Percentiles rank a stretch among this genome's conserved stretches.
Conservation (phyloP, 2,329 filamentous ascomycete genomes). For the Fusarium lateritium region DNA sequence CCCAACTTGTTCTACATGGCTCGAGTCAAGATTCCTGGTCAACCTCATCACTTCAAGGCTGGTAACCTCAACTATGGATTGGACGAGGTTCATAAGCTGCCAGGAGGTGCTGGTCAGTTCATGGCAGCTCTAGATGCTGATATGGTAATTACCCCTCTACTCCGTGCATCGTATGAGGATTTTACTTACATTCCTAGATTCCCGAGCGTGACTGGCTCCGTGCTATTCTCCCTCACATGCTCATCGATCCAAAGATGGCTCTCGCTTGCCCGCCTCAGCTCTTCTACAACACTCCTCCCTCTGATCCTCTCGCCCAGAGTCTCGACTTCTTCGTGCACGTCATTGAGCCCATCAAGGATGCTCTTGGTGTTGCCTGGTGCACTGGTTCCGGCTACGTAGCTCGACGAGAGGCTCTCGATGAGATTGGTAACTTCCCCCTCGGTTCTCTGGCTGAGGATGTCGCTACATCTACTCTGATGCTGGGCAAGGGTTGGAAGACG, state of each 20-base stretch:
- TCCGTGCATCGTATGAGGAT: not conserved
- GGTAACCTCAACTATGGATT: slow-evolving; percentile 75
- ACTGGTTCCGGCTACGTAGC: slow-evolving; percentile 75
- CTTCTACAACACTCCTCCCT: slow-evolving; percentile 73
- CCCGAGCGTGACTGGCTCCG: slow-evolving; percentile 73
- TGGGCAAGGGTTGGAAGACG: slow-evolving; percentile 74
- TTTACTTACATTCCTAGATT: slow-evolving; percentile 59
- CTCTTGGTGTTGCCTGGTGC: slow-evolving; percentile 72
- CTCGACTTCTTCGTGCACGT: slow-evolving; percentile 72
- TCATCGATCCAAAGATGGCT: slow-evolving; percentile 70
- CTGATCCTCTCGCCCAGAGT: slow-evolving; percentile 71
- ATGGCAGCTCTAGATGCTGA: slow-evolving; percentile 77
- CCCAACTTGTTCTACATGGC: slow-evolving; percentile 69
- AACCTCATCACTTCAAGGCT: slow-evolving; percentile 73
- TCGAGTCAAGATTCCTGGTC: slow-evolving; percentile 63
- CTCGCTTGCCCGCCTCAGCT: slow-evolving; percentile 73
- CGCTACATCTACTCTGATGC: slow-evolving; percentile 70
- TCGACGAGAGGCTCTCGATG: slow-evolving; percentile 71
- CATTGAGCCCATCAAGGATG: slow-evolving; percentile 65
- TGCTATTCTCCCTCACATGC: slow-evolving; percentile 70
- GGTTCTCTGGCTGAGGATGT: slow-evolving; percentile 74
- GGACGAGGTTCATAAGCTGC: slow-evolving; percentile 64
- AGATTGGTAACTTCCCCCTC: slow-evolving; percentile 73
- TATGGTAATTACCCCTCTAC: slow-evolving; percentile 61
- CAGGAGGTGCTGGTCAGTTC: slow-evolving; percentile 69